A percentile compares a stretch with the other conserved stretches of the same genome.
Conservation (phyloP, 2,329 filamentous ascomycete genomes). For the Tetracladium maxilliforme region DNA sequence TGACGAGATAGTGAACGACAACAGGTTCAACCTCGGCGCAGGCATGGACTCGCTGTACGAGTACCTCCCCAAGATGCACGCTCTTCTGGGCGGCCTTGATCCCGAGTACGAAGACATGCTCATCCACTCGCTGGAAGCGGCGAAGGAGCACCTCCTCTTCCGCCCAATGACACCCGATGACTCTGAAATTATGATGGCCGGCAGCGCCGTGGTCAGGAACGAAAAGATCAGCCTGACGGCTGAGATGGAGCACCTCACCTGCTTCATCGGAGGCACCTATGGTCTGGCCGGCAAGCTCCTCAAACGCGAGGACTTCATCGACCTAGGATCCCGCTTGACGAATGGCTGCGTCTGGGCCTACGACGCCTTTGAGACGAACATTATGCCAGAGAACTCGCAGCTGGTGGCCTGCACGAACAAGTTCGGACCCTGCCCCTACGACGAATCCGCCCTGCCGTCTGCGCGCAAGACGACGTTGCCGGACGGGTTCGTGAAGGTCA, state of each 20-base stretch:
- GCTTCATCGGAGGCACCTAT: slow-evolving; percentile 33
- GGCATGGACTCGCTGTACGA: slow-evolving; percentile 39
- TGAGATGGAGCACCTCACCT: slow-evolving; percentile 27
- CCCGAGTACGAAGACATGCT: slow-evolving; percentile 27
- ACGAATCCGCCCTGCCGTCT: slow-evolving; percentile 41
- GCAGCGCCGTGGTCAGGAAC: slow-evolving; percentile 17
- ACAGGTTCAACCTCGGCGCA: slow-evolving; percentile 32
- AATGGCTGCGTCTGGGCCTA: slow-evolving; percentile 46
- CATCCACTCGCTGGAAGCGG: slow-evolving; percentile 22
- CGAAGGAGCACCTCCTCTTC: slow-evolving; percentile 24
- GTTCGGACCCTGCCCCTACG: slow-evolving; percentile 11
- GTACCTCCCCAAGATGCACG: slow-evolving; percentile 49
- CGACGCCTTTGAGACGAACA: slow-evolving; percentile 31
- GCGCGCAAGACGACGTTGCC: slow-evolving; percentile 44
- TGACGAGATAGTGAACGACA: slow-evolving; percentile 25
- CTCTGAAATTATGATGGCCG: slow-evolving; percentile 28
- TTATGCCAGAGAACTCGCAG: slow-evolving; percentile 47
- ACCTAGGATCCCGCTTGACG: slow-evolving; percentile 29
- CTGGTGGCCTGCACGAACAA: slow-evolving; percentile 19
- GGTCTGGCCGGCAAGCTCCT: slow-evolving; percentile 29
- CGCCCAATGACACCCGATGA: slow-evolving; percentile 25
- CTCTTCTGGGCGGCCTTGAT: slow-evolving; percentile 45
- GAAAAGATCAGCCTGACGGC: slow-evolving; percentile 4
- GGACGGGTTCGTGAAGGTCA: slow-evolving; percentile 42
- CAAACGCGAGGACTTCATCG: slow-evolving; percentile 26